Evolutionary conservation across 1,284 basidiomycete species (phyloP).

Genomic region (Albatrellus sp.): DNA sequence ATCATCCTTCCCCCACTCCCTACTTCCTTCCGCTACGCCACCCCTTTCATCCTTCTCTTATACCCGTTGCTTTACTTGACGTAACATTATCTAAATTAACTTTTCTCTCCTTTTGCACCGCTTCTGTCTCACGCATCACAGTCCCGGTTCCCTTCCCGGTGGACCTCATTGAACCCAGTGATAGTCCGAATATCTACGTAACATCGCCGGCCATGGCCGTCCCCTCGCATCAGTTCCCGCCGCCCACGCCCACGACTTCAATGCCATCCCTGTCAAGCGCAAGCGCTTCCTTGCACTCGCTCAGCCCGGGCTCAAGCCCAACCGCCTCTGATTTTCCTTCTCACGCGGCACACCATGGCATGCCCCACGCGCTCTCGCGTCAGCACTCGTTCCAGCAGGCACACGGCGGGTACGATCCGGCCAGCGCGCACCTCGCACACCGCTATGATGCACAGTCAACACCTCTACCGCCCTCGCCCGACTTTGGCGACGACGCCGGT

Average conservation of each 20-base stretch:
- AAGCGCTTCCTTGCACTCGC: conserved; percentile 23
- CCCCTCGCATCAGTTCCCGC: conserved; percentile 16
- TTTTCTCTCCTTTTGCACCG: neutral
- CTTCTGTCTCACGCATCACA: conserved; percentile 14
- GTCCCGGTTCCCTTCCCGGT: conserved; percentile 48
- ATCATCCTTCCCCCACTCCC: neutral
- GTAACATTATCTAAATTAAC: conserved; percentile 1
- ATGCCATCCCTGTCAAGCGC: conserved; percentile 13
- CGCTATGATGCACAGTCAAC: conserved; percentile 19
- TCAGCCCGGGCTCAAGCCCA: conserved; percentile 50
- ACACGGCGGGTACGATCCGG: conserved; percentile 11
- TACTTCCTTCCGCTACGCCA: neutral
- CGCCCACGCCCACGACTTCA: conserved; percentile 13
- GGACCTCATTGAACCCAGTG: conserved; percentile 40
- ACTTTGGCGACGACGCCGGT: conserved; percentile 18
- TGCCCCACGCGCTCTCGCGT: conserved; percentile 30
- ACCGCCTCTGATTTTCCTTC: conserved; percentile 48
- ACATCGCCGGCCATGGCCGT: conserved; percentile 44
- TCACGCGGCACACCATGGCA: conserved; percentile 2
- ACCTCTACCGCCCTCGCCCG: conserved; percentile 22
- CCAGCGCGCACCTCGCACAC: conserved; percentile 9
- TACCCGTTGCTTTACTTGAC: conserved; percentile 4
- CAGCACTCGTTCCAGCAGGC: conserved; percentile 51
- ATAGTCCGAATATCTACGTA: conserved; percentile 58
- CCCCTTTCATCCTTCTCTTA: neutral